Percentiles rank a stretch among this genome's conserved stretches.
phyloP scores from a whole-genome alignment of 495 filamentous ascomycete genomes.

The Neurospora terricola region DNA sequence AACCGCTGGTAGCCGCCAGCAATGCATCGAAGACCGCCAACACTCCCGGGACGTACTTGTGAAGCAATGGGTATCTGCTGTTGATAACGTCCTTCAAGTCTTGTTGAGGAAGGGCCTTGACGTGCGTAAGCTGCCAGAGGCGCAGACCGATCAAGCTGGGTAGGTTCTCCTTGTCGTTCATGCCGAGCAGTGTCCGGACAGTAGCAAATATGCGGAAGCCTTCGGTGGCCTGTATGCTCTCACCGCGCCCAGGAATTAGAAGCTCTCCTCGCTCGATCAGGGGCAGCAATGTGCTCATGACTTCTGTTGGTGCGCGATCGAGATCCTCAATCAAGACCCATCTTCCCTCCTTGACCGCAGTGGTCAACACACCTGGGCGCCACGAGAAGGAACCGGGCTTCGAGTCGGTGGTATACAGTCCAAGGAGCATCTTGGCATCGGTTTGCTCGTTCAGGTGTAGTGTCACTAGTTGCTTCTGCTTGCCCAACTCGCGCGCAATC shows the following conservation, averaged over 20 bases:
- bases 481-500: constrained; percentile 64
- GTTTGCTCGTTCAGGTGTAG: constrained; percentile 95
- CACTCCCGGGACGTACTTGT: constrained; percentile 56
- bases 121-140: constrained; percentile 66
- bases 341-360: constrained; percentile 82
- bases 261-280: constrained; percentile 84
- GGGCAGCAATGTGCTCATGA: constrained; percentile 82
- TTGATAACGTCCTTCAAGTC: constrained; percentile 69
- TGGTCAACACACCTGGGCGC: constrained; percentile 89
- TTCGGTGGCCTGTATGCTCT: constrained; percentile 67
- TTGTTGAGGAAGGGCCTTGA: constrained; percentile 53
- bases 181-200: constrained; percentile 65
- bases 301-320: constrained; percentile 89
- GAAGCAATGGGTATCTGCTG: constrained; percentile 57
- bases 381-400: constrained; percentile 83
- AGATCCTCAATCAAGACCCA: constrained; percentile 97
- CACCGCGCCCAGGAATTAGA: constrained; percentile 74
- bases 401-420: constrained; percentile 78
- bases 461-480: constrained; percentile 69
- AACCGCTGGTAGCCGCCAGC: constrained; percentile 39
- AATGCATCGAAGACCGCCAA: constrained; percentile 67
- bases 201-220: constrained; percentile 90
- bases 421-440: constrained; percentile 89
- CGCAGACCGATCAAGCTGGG: constrained; percentile 61
- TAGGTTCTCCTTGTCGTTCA: constrained; percentile 55